Base-by-base conservation (phyloP, 2,329 filamentous ascomycete genomes). In the Talaromyces verruculosus region DNA sequence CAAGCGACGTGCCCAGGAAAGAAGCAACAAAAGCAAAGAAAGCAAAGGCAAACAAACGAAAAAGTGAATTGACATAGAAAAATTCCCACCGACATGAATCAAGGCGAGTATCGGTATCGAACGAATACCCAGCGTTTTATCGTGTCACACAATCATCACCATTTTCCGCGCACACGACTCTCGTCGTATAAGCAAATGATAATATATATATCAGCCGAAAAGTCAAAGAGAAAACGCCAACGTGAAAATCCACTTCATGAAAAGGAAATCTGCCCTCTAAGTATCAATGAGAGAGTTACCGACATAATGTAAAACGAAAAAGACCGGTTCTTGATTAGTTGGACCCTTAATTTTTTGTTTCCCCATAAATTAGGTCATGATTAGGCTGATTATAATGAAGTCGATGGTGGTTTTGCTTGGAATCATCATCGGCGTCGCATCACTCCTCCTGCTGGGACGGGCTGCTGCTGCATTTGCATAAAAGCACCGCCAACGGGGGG, bases 401-500 rank as follows among this genome's bases (percentile, higher is more conserved):
- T 47, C 53, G 43, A 35, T 49, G 10, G 19, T 43, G 13, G 11
- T 15, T 61, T 39, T 35, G 22, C 30, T 28, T 55, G 45, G 15
- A 39, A 57, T 76, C 72, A 80, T 62, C 78, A 80, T 62, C 78
- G 76, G 63, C 77, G 78, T 47, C 79, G 77, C 62, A 74, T 70
- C 68, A 79, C 75, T n/a, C 77, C 77, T 45, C 75, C 77, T n/a
- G 77, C 79, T 69, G 79, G 81, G 74, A 81, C 78, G 43, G 75
- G 80, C 69, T 80, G 81, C 70, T 80, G 81, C 70, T 79, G 74
- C 61, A 72, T 74, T 41, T 58, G 64, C 60, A 78, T 68, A 58
- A 77, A 73, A 10, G 77, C 71, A 5, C 78, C 77, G 17, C 83
- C 82, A 49, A 84, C 79, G 5, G 74, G 75, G 11, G 83, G 81